phyloP scores from a whole-genome alignment of 495 filamentous ascomycete species.

The Neurospora sublineolata region DNA sequence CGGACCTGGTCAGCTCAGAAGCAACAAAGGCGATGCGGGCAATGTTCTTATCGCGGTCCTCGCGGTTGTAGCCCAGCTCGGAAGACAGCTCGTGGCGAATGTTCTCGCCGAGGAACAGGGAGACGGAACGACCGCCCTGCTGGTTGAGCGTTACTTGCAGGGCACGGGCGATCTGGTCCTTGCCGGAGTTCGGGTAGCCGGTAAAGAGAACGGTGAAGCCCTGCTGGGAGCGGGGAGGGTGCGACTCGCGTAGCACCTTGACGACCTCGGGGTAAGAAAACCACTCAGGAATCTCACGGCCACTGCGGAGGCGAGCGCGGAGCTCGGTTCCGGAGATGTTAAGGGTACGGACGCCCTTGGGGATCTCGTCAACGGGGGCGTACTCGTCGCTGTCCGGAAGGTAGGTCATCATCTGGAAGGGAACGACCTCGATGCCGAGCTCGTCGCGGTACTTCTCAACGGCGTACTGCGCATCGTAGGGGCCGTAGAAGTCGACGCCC shows the following conservation, averaged over 20 bases:
- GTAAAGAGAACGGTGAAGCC: constrained; percentile 98
- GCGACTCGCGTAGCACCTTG: constrained; percentile 85
- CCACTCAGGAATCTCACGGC: constrained; percentile 93
- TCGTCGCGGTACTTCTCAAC: constrained; percentile 94
- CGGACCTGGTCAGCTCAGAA: constrained; percentile 81
- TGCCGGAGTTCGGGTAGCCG: constrained; percentile 90
- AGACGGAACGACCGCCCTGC: constrained; percentile 89
- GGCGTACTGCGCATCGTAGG: constrained; percentile 95
- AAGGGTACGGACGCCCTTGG: constrained; percentile 71
- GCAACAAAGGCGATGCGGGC: constrained; percentile 94
- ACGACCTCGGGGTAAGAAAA: constrained; percentile 99
- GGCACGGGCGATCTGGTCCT: constrained; percentile 90
- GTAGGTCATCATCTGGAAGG: constrained; percentile 99
- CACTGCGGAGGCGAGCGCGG: constrained; percentile 75
- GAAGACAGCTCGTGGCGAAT: constrained; percentile 87
- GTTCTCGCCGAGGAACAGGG: constrained; percentile 87
- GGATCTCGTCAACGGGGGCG: constrained; percentile 78
- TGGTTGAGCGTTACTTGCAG: constrained; percentile 97
- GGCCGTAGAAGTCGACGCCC: constrained; percentile 94
- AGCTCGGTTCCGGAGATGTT: constrained; percentile 97
- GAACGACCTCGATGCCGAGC: constrained; percentile 95
- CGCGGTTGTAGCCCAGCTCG: constrained; percentile 86
- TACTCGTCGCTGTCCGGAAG: constrained; percentile 96
- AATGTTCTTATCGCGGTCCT: constrained; percentile 93
- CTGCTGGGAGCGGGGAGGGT: constrained; percentile 77